Percentiles rank a stretch among this genome's conserved stretches.
phyloP scores from a whole-genome alignment of 2,329 filamentous ascomycete species.

The Emergomyces orientalis region DNA sequence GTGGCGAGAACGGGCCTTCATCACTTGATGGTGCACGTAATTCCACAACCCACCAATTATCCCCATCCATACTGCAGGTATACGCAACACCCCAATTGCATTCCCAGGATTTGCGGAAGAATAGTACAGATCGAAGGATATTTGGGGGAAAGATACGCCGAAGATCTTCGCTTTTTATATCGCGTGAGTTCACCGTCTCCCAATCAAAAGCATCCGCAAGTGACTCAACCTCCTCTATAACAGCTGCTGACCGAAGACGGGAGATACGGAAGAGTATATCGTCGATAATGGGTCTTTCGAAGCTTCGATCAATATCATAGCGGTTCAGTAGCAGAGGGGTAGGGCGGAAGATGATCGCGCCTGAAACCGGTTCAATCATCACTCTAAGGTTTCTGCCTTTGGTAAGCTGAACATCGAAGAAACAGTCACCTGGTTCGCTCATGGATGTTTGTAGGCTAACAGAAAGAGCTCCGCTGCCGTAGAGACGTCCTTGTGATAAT shows the following conservation, averaged over 20 bases:
- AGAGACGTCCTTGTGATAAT: constrained; percentile 53
- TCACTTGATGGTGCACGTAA: constrained; percentile 11
- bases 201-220: constrained; percentile 30
- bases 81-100: constrained; percentile 63
- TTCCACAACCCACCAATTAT: constrained; percentile 66
- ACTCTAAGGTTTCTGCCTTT: constrained; percentile 52
- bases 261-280: constrained; percentile 32
- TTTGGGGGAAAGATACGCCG: constrained; percentile 55
- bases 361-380: constrained; percentile 67
- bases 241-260: constrained; percentile 31
- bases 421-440: constrained; percentile 57
- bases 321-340: constrained; percentile 48
- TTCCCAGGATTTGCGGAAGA: constrained; percentile 60
- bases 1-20: constrained; percentile 15
- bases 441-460: constrained; percentile 51
- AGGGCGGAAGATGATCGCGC: constrained; percentile 63
- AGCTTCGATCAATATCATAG: constrained; percentile 58
- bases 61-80: constrained; percentile 60
- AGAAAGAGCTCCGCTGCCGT: constrained; percentile 49
- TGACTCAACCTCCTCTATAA: constrained; percentile 33
- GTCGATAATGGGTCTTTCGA: constrained; percentile 35
- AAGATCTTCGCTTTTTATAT: constrained; percentile 36
- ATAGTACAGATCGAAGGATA: constrained; percentile 56
- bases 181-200: constrained; percentile 29
- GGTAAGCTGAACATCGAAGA: constrained; percentile 60